Conservation (phyloP, 2,329 filamentous ascomycete genomes). For the Aphanoascus verrucosus region DNA sequence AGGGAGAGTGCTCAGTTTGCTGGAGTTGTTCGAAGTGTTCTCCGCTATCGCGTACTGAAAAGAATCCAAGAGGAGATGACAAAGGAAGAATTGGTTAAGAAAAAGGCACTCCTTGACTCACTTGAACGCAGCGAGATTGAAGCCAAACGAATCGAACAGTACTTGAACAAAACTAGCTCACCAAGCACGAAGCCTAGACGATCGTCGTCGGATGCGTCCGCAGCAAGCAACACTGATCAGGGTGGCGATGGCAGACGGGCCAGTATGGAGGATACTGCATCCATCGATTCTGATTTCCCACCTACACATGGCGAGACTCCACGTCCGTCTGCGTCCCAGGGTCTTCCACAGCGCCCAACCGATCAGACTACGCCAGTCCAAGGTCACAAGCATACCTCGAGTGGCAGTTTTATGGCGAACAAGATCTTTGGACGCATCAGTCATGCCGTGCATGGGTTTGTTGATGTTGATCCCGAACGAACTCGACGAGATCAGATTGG, state of each 20-base stretch:
- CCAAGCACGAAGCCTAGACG: slow-evolving; percentile 48
- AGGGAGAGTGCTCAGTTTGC: slow-evolving; percentile 95
- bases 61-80: slow-evolving; percentile 97
- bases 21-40: slow-evolving; percentile 76
- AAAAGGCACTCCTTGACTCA: slow-evolving; percentile 67
- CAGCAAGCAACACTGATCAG: slow-evolving; percentile 34
- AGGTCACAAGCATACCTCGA: slow-evolving; percentile 67
- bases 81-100: slow-evolving; percentile 81
- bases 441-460: slow-evolving; percentile 90
- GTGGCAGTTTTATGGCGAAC: slow-evolving; percentile 82
- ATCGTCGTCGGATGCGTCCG: slow-evolving; percentile 50
- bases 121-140: slow-evolving; percentile 91
- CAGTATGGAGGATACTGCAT: slow-evolving; percentile 65
- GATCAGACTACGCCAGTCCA: slow-evolving; percentile 26
- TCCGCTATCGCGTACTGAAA: slow-evolving; percentile 85
- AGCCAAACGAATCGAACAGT: slow-evolving; percentile 85
- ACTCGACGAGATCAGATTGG: slow-evolving; percentile 88
- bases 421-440: slow-evolving; percentile 91
- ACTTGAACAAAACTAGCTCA: slow-evolving; percentile 57
- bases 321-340: slow-evolving; percentile 61
- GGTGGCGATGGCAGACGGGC: slow-evolving; percentile 43
- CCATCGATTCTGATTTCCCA: slow-evolving; percentile 92
- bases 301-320: slow-evolving; percentile 66
- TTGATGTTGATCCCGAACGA: slow-evolving; percentile 88
- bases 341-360: slow-evolving; percentile 42